These are phyloP conservation scores for Sporothrix euskadiensis DNA, from an alignment of 2,329 filamentous ascomycete genomes.

Conservation along the genomic window DNA sequence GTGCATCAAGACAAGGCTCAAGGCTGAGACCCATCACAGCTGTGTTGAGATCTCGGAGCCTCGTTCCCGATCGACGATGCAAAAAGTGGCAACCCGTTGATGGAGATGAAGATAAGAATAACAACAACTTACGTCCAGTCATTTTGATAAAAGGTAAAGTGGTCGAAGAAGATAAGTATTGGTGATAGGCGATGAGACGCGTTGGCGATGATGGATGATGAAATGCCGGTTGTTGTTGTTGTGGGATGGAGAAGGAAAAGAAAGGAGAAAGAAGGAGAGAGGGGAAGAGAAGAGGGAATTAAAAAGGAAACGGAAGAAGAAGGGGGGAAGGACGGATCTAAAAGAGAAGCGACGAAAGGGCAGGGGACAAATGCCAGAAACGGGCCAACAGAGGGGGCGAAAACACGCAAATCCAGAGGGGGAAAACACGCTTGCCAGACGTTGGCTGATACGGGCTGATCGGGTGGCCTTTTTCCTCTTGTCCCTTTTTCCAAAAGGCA, in stretches of 20 bases:
- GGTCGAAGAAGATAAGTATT: slow-evolving; percentile 34
- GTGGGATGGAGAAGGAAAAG: slow-evolving; percentile 25
- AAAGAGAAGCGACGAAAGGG: background rate
- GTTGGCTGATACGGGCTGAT: slow-evolving; percentile 27
- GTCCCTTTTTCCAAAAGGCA: background rate
- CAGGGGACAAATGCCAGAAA: slow-evolving; percentile 6
- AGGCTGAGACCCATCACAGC: background rate
- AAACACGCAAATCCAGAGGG: slow-evolving; percentile 14
- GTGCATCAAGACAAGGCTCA: background rate
- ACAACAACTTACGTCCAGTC: slow-evolving; percentile 67
- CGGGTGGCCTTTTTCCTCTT: background rate
- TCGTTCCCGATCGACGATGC: background rate
- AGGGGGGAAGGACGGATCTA: slow-evolving; percentile 16
- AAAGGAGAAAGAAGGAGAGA: background rate
- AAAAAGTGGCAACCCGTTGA: background rate
- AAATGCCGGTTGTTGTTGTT: slow-evolving; percentile 33
- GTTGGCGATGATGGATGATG: slow-evolving; percentile 36
- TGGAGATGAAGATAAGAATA: background rate
- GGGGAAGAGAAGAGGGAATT: slow-evolving; percentile 21
- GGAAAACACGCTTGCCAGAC: slow-evolving; percentile 4
- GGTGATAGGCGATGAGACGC: slow-evolving; percentile 36
- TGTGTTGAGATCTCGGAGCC: background rate
- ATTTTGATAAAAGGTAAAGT: slow-evolving; percentile 54
- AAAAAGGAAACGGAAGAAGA: slow-evolving; percentile 26
- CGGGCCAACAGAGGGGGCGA: slow-evolving; percentile 17